phyloP scores from a whole-genome alignment of 345 rosid species.

The Eutrema yunnanense region DNA sequence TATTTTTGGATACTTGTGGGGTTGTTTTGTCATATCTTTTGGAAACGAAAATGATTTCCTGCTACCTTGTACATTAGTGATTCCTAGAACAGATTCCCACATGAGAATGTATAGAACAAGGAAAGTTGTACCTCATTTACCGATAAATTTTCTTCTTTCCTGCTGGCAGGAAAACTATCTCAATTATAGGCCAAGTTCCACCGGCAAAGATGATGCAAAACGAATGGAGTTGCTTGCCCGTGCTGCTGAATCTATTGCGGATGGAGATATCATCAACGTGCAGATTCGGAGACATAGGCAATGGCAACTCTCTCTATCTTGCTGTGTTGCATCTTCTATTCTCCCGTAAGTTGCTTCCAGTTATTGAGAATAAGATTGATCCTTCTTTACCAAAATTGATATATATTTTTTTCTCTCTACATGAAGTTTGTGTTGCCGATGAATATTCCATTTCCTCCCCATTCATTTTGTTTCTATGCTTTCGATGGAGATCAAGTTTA shows the following conservation, averaged over 20 bases:
- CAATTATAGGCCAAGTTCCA: slow-evolving; percentile 72
- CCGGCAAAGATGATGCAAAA: slow-evolving; percentile 70
- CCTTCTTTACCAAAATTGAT: neutral
- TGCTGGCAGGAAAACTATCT: slow-evolving; percentile 84
- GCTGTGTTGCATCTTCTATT: slow-evolving; percentile 73
- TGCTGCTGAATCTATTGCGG: slow-evolving; percentile 90
- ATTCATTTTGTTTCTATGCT: neutral
- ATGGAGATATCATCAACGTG: slow-evolving; percentile 89
- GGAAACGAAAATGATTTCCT: neutral
- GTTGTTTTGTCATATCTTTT: neutral
- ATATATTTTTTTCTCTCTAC: neutral
- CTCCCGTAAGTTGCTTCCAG: slow-evolving; percentile 66
- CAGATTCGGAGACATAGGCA: slow-evolving; percentile 92
- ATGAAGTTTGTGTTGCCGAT: slow-evolving; percentile 1
- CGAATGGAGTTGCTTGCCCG: slow-evolving; percentile 73
- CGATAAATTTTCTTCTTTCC: neutral
- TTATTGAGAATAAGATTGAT: neutral
- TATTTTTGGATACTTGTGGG: neutral
- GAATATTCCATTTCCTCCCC: neutral
- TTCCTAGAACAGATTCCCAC: slow-evolving; percentile 6
- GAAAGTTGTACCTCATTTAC: neutral
- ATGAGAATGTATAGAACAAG: neutral
- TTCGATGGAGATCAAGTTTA: neutral
- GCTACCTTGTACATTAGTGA: slow-evolving; percentile 1
- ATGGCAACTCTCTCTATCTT: slow-evolving; percentile 88